Percentiles rank a stretch among this genome's conserved stretches.
Evolutionary conservation across 2,329 filamentous ascomycete species (phyloP).

Genomic region (Talaromyces sp.): DNA sequence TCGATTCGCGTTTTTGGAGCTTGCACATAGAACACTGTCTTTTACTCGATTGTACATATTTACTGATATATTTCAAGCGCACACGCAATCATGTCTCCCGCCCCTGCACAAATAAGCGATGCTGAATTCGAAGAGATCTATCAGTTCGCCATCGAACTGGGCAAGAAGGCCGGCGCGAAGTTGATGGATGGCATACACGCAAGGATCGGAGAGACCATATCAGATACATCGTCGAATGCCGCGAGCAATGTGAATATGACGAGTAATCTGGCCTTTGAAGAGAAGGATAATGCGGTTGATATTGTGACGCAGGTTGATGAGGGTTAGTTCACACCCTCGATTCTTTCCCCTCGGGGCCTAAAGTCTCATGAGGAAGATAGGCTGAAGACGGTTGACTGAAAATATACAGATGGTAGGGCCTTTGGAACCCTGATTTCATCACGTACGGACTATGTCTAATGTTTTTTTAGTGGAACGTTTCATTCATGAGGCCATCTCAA

Average conservation of each 20-base stretch:
- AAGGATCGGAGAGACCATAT: slow-evolving; percentile 44
- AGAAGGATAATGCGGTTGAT: slow-evolving; percentile 74
- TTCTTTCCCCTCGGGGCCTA: neutral
- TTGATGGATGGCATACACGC: slow-evolving; percentile 61
- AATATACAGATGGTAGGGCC: slow-evolving; percentile 51
- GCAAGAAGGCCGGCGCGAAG: slow-evolving; percentile 65
- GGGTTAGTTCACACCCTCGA: slow-evolving; percentile 43
- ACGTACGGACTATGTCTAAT: neutral
- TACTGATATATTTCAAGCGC: neutral
- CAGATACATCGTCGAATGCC: neutral
- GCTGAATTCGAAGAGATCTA: slow-evolving; percentile 60
- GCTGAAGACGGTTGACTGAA: neutral
- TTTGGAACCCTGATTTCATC: neutral
- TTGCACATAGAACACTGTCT: neutral
- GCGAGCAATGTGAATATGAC: slow-evolving; percentile 20
- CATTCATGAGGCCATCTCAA: slow-evolving; percentile 57
- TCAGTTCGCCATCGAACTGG: slow-evolving; percentile 65
- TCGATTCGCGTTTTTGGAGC: neutral
- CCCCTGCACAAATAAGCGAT: slow-evolving; percentile 1
- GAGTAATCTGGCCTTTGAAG: slow-evolving; percentile 44
- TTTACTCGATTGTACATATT: neutral
- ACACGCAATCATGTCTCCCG: slow-evolving; percentile 4
- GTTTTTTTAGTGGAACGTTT: slow-evolving; percentile 55
- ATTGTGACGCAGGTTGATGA: slow-evolving; percentile 74
- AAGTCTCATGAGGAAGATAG: neutral